phyloP scores from a whole-genome alignment of 805 yeast species.

The Yarrowia deformans region DNA sequence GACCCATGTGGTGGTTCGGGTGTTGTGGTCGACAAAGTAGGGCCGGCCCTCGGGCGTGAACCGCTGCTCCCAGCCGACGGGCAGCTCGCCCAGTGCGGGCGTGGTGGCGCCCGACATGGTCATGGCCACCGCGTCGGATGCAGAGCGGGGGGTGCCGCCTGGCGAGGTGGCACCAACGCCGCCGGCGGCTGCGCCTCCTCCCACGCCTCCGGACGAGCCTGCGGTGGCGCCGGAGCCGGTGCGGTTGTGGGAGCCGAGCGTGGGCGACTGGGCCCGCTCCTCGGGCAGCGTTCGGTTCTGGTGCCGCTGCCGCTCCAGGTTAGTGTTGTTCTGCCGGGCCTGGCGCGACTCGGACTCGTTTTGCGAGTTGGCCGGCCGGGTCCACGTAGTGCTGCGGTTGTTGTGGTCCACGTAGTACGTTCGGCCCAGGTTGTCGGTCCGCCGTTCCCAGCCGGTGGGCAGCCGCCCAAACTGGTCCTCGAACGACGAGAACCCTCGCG shows the following conservation, averaged over 20 bases:
- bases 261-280: conserved; percentile 40
- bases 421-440: conserved; percentile 96
- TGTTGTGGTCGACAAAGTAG: conserved; percentile 97
- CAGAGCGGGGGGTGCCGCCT: conserved; percentile 55
- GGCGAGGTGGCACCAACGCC: conserved; percentile 59
- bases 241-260: conserved; percentile 33
- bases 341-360: conserved; percentile 71
- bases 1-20: conserved; percentile 99
- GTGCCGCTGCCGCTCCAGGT: conserved; percentile 89
- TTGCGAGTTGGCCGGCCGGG: conserved; percentile 84
- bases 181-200: conserved; percentile 50
- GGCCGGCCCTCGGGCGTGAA: conserved; percentile 98
- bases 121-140: conserved; percentile 57
- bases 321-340: conserved; percentile 66
- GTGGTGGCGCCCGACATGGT: conserved; percentile 76
- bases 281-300: conserved; percentile 84
- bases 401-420: conserved; percentile 98
- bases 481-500: conserved; percentile 79
- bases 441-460: conserved; percentile 99
- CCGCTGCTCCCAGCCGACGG: conserved; percentile 99
- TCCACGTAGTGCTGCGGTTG: conserved; percentile 99
- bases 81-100: conserved; percentile 93
- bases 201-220: conserved; percentile 45
- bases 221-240: conserved; percentile 55
- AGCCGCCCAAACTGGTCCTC: conserved; percentile 96